Base-by-base conservation (phyloP, 73 alveolate species). In the Paramecium octaurelia region DNA sequence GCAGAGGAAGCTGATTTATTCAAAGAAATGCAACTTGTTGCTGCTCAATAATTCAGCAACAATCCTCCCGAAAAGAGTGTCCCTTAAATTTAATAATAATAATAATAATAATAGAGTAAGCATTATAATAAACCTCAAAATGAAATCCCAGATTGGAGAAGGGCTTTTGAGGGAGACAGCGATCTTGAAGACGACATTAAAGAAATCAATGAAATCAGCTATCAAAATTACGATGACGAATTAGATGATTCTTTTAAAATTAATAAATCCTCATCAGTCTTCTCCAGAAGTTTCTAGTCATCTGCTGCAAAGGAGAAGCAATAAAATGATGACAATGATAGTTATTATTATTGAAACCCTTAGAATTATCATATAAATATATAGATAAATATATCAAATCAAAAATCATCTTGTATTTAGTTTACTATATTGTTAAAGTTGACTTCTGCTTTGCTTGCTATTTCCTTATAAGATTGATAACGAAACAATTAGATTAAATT, bases 1-100 rank as follows among this genome's bases (percentile, higher is more conserved):
- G 88, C 58, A 35, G 57, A 75, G 18, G 88, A 42, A 36, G 88
- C 36, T 38, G 88, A 75, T 36, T 10, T 75, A 35, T 75, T 75
- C 38, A 4, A 38, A 34, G 88, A 75, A 38, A 75, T 75, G 88
- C 35, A 75, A 75, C 20, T n/a, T 0, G 21, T 42, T 9, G 88
- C 88, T 14, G 60, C 58, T 75, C 6, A 38, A 42, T 38, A 75
- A 42, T 75, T 75, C 38, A 43, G 84, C 4, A 16, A 54, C 4
- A 54, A 18, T 54, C 2, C 34, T 54, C 4, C 23, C 6, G 8
- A 54, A 1, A 54, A 20, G 7, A 18, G 18, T 54, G 8, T 4
- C 18, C 2, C 34, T 54, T n/a, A 54, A 54, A 54, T 54, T 4
- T 54, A 54, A 54, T 54, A 54, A 23, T 3, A 54, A 54, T 54